Evolutionary conservation across 2,329 filamentous ascomycete species (phyloP), one percentile per base, ranked within the genome.

Genomic region (Paraphoma chrysanthemicola): DNA sequence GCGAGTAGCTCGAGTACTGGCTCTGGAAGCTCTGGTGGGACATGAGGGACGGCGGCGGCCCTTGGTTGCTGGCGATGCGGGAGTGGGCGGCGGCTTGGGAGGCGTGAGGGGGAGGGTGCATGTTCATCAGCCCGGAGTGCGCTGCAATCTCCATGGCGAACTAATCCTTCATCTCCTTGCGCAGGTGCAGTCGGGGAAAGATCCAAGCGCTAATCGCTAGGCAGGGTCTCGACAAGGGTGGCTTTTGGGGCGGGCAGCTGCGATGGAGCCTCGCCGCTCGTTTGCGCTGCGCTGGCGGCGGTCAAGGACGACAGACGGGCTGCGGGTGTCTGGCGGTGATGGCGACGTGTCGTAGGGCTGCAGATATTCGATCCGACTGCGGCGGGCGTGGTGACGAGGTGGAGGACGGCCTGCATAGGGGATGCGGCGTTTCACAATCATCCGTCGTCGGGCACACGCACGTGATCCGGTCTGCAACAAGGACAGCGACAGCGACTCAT

Each of bases 1-100:
- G 78, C 48, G 79, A 81, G 67, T 78, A 80, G 62, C 77, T 78
- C 66, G 77, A 81, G 75, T 80, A 78, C 63, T 79, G 77, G 70
- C 77, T 78, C 63, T 80, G 78, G 72, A 77, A 80, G 71, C 71
- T 78, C 71, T 81, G 78, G 71, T 77, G 75, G 68, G 72, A 76
- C 66, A 78, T 76, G 66, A 81, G 74, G 64, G 77, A 70, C 44
- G 74, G 70, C 44, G 74, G 70, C 44, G 72, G 71, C 61, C 68
- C 71, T 67, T 62, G 60, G 64, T 57, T 70, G 53, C 72, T 73
- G 62, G 66, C 67, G 68, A 75, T 74, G 59, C 72, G 57, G 70
- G 53, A 54, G 66, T 64, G 54, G 70, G 59, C 48, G 67, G 66
- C 53, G 66, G 67, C 48, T 65, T 64, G 18, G 14, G 44, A 29